phyloP scores from a whole-genome alignment of 148 eudicot genomes.

The Heliamphora exappendiculata region DNA sequence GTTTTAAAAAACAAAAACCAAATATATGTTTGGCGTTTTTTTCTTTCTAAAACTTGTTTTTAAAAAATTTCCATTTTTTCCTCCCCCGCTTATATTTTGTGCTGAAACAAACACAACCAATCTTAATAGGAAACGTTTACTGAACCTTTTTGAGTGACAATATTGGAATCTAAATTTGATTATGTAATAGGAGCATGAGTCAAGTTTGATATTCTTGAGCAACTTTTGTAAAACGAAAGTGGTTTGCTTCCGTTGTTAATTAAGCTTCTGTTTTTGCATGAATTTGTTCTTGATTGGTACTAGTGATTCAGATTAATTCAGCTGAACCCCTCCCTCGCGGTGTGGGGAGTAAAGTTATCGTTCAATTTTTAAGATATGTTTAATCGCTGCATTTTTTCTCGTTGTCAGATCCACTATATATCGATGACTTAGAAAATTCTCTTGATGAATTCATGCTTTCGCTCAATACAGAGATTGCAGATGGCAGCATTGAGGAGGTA shows the following conservation, averaged over 20 bases:
- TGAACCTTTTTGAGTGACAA: background rate
- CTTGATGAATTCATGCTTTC: conserved; percentile 49
- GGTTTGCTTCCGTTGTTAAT: background rate
- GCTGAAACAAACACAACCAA: background rate
- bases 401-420: conserved; percentile 44
- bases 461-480: conserved; percentile 43
- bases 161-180: background rate
- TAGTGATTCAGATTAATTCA: background rate
- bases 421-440: conserved; percentile 63
- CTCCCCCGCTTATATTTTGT: too few relatives aligned
- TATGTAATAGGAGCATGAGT: too few relatives aligned
- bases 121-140: background rate
- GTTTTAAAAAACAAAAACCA: too few relatives aligned
- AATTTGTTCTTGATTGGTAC: background rate
- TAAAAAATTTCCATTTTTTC: too few relatives aligned
- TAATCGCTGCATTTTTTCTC: background rate
- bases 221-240: background rate
- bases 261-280: background rate
- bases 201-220: background rate
- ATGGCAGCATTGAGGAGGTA: conserved; percentile 81
- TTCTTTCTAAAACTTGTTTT: too few relatives aligned
- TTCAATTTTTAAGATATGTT: background rate
- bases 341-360: background rate
- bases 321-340: background rate
- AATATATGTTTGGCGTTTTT: too few relatives aligned